These are phyloP conservation scores for Crepidotus variabilis DNA, from an alignment of 768 basidiomycete genomes.

Conservation along the genomic window DNA sequence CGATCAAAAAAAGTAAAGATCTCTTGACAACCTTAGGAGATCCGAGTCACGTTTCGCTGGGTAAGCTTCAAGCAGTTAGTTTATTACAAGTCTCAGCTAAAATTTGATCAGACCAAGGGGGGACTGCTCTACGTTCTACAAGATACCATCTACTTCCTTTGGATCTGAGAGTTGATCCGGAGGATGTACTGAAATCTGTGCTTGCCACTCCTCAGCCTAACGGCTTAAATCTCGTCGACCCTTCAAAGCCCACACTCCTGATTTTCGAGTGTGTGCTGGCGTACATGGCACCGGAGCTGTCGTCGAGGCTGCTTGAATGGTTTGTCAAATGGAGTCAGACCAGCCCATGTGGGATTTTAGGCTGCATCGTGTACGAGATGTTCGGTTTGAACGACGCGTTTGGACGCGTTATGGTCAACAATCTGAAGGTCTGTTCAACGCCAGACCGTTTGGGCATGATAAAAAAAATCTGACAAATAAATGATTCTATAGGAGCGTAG, in stretches of 20 bases:
- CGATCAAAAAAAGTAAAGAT: constrained; percentile 65
- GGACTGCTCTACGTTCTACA: constrained; percentile 49
- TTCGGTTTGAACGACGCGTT: constrained; percentile 84
- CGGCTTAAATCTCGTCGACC: constrained; percentile 44
- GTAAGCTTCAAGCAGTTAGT: constrained; percentile 25
- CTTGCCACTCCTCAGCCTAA: constrained; percentile 11
- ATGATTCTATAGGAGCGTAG: constrained; percentile 49
- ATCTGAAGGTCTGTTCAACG: constrained; percentile 59
- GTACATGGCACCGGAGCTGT: constrained; percentile 69
- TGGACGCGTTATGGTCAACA: constrained; percentile 89
- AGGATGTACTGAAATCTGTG: constrained; percentile 38
- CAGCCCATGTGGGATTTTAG: constrained; percentile 31
- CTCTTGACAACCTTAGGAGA: constrained; percentile 49
- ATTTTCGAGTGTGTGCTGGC: constrained; percentile 93
- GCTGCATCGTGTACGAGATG: constrained; percentile 87
- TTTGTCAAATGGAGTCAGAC: constrained; percentile 55
- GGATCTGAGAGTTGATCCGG: constrained; percentile 67
- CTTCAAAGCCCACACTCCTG: constrained; percentile 71
- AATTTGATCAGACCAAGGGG: constrained; percentile 49
- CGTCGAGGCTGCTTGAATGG: constrained; percentile 64
- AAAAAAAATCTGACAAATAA: constrained; percentile 1
- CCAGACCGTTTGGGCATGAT: neutral
- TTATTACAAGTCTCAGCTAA: constrained; percentile 1
- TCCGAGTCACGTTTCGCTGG: constrained; percentile 35
- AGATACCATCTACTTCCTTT: constrained; percentile 70